phyloP scores from a whole-genome alignment of 2,329 filamentous ascomycete genomes.

The Pestalotiopsis sp. region DNA sequence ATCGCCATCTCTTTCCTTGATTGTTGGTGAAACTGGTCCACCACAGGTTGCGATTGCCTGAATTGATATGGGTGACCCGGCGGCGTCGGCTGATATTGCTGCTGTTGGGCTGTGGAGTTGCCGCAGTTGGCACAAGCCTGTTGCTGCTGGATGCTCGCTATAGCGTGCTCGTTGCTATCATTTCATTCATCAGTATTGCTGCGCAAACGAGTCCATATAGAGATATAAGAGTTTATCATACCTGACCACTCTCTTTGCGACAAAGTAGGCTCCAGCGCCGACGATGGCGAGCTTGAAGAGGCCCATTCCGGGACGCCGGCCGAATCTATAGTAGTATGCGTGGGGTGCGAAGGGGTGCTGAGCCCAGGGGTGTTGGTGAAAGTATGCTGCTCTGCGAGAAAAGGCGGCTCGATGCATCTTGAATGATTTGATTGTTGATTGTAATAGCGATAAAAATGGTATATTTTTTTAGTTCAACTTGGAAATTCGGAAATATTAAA shows the following conservation, averaged over 20 bases:
- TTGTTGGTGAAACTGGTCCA: background rate
- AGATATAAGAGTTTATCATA: background rate
- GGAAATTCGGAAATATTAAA: no score
- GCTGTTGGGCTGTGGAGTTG: background rate
- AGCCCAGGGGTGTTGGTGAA: background rate
- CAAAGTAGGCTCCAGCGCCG: constrained; percentile 5
- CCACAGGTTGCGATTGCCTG: background rate
- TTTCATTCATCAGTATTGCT: background rate
- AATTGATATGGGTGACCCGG: background rate
- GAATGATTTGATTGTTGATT: background rate
- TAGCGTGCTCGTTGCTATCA: background rate
- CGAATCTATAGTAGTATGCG: background rate
- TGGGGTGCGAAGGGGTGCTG: constrained; percentile 1
- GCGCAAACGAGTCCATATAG: background rate
- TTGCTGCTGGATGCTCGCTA: background rate
- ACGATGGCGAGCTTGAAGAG: constrained; percentile 5
- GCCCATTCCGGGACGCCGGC: background rate
- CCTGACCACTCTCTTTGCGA: background rate
- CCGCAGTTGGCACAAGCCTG: background rate
- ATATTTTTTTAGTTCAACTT: no score
- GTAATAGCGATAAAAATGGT: background rate
- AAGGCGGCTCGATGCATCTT: constrained; percentile 1
- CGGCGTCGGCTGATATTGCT: background rate
- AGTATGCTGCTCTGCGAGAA: background rate
- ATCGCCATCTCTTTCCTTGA: background rate